Base-by-base conservation (phyloP, 371 early-diverging fungal genomes). In the Apophysomyces elegans region DNA sequence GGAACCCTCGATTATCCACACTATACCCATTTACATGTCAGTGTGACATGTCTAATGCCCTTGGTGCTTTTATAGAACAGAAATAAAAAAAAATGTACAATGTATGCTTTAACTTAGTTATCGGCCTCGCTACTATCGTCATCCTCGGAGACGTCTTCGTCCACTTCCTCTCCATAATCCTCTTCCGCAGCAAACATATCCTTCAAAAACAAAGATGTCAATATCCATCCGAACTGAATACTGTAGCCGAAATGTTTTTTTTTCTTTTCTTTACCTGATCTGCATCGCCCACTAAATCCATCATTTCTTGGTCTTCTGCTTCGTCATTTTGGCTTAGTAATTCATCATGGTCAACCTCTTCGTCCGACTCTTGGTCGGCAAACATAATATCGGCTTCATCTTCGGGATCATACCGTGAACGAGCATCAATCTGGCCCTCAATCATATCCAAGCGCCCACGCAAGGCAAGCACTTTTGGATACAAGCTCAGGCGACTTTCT, bases 371-470 rank as follows among this genome's bases (percentile, higher is more conserved):
- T 13, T 75, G 75, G 14, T 81, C 77, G 6, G 76, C 79, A 21
- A 50, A 50, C 54, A 50, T 50, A 16, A 78, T 76, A 70, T 82
- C 80, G 18, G 75, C 61, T 13, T 65, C 69, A 50, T 76, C 78
- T 38, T 80, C 76, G 0, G 72, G 64, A 16, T 72, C 76, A 46
- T 72, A 74, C 56, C 73, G 72, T 50, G 70, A 72, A 58, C 86
- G 80, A 70, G 84, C 71, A 60, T 83, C 83, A 59, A 89, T 84
- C 76, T 91, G 92, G 41, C 75, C 78, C 72, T 86, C 80, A 4
- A 90, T 83, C 75, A 93, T 72, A 56, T 91, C 92, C 32, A 93
- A 77, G 13, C 92, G 83, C 18, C 93, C 93, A 41, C 79, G 79
- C 61, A 93, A 78, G 46, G 83, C 78, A 38, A 88, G 64, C 62